Base-by-base conservation (phyloP, 257 asterid genomes). In the Anisodus acutangulus region DNA sequence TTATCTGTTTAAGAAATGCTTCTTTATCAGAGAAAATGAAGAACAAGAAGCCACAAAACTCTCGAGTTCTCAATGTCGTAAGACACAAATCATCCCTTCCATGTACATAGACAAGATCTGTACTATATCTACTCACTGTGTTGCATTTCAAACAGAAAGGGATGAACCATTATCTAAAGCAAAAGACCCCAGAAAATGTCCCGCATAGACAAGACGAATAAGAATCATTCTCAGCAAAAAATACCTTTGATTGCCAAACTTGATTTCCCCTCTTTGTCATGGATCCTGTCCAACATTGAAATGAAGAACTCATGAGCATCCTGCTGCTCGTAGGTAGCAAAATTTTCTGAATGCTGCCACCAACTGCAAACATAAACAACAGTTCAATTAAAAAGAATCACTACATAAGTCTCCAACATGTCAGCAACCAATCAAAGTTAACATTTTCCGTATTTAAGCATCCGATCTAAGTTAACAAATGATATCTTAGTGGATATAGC, bases 311-410 rank as follows among this genome's bases (percentile, higher is more conserved):
- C 99, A 84, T 96, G 99, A 53, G 98, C 98, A 89, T 94, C 99
- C 87, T 96, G 99, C 79, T 96, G 98, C 84, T 94, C 97, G 49
- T 96, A 96, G 84, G 97, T 96, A 49, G 99, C 99, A 87, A 93
- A 97, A 82, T 96, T 92, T 60, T 94, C 90, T 10, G 99, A 95
- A 88, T 96, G 99, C 89, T 96, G 97, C 99, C 99, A 96, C 99
- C 98, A 96, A 89, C 99, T 96, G 92, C 81, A 22, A 74, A 49
- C 12, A 49, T 22, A 22, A 12, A 74, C 22, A 49, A 49, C 60
- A 74, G 3, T 51, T 74, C 60, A 74, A 74, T 74, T 0, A 47
- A 49, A n/a, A 6, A 22, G 11, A 74, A 74, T 22, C 62, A 74
- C 62, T 47, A 49, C 43, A 74, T 49, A 12, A 16, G 60, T 49